Conservation (phyloP, 371 early-diverging fungal species). For the Rhizopus delemar region DNA sequence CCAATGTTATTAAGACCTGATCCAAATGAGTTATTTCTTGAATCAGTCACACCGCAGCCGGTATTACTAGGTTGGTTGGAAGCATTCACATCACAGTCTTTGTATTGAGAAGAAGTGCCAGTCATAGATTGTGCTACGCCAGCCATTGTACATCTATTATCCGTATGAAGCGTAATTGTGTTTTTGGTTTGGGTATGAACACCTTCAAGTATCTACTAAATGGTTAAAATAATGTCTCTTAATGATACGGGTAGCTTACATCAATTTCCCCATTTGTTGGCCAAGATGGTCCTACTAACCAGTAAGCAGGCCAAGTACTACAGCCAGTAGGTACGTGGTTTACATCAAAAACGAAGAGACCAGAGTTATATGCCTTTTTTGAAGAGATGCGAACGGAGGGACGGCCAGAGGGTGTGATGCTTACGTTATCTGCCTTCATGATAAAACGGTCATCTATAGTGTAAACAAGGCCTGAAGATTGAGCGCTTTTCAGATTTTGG, state of each 20-base stretch:
- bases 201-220: slow-evolving; percentile 34
- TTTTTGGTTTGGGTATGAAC: slow-evolving; percentile 31
- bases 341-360: slow-evolving; percentile 42
- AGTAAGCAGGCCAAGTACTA: slow-evolving; percentile 44
- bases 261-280: slow-evolving; percentile 43
- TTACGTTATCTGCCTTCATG: slow-evolving; percentile 23
- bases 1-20: slow-evolving; percentile 27
- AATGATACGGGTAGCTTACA: slow-evolving; percentile 9
- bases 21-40: slow-evolving; percentile 25
- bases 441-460: neutral
- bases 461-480: neutral
- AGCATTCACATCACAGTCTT: slow-evolving; percentile 15
- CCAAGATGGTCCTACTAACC: slow-evolving; percentile 43
- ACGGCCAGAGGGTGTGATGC: slow-evolving; percentile 18
- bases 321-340: slow-evolving; percentile 44
- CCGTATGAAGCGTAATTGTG: slow-evolving; percentile 27
- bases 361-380: slow-evolving; percentile 27
- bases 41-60: slow-evolving; percentile 21
- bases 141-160: slow-evolving; percentile 16
- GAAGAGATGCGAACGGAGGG: slow-evolving; percentile 31
- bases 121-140: neutral
- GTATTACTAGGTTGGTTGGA: slow-evolving; percentile 17
- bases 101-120: neutral
- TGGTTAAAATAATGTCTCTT: neutral
- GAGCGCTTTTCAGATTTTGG: neutral